These are phyloP conservation scores for Butyriboletus loyo DNA, from an alignment of 768 basidiomycete genomes.

Conservation along the genomic window DNA sequence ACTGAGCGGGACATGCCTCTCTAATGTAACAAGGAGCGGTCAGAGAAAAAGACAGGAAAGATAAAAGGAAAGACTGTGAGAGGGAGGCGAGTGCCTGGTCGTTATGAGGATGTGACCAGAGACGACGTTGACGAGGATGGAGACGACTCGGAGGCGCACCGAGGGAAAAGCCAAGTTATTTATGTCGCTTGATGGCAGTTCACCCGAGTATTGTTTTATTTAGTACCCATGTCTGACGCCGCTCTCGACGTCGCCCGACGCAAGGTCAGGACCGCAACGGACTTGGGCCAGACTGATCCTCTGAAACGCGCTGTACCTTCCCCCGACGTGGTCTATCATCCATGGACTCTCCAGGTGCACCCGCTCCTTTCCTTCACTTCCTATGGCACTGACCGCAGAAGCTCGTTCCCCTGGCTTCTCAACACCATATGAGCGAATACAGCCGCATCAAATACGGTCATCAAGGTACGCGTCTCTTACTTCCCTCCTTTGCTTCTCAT, in stretches of 20 bases:
- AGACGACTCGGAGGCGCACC: not conserved
- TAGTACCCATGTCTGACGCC: slow-evolving; percentile 17
- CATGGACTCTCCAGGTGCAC: slow-evolving; percentile 24
- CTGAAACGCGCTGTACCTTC: not conserved
- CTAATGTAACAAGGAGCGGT: not conserved
- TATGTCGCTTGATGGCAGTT: no score
- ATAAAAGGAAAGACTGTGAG: not conserved
- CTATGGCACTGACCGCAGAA: slow-evolving; percentile 17
- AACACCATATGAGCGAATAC: slow-evolving; percentile 73
- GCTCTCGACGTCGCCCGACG: not conserved
- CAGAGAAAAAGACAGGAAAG: not conserved
- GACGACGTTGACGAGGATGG: not conserved
- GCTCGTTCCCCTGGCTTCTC: slow-evolving; percentile 62
- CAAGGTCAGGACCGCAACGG: not conserved
- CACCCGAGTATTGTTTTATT: no score
- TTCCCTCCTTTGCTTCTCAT: not conserved
- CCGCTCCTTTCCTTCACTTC: not conserved
- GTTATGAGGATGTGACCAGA: not conserved
- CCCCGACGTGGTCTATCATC: not conserved
- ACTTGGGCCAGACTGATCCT: not conserved
- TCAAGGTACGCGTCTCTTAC: slow-evolving; percentile 20
- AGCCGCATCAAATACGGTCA: slow-evolving; percentile 65
- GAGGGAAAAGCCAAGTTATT: not conserved
- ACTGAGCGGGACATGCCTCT: slow-evolving; percentile 23
- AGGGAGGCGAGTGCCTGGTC: not conserved